Conservation (phyloP, 768 basidiomycete species). For the Rhizopogon sp. region DNA sequence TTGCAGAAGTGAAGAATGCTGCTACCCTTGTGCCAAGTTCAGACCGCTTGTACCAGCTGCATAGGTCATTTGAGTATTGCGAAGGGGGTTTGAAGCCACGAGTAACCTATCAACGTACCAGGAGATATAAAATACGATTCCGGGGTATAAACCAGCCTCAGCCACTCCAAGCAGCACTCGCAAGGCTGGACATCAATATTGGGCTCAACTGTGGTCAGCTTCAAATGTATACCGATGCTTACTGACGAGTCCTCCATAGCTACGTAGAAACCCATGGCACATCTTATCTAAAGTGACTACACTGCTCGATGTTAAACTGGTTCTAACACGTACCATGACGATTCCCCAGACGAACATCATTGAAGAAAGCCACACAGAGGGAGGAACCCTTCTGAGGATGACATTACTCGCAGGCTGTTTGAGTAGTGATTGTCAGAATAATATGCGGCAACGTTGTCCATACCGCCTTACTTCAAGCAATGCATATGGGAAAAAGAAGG, state of each 20-base stretch:
- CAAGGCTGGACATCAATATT: constrained; percentile 33
- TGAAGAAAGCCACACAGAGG: constrained; percentile 58
- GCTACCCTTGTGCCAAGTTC: constrained; percentile 72
- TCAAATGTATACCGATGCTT: constrained; percentile 13
- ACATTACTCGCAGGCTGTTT: constrained; percentile 59
- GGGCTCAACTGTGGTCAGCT: background rate
- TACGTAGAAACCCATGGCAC: constrained; percentile 55
- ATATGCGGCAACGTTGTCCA: background rate
- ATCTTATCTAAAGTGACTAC: constrained; percentile 32
- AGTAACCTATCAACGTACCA: constrained; percentile 31
- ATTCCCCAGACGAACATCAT: constrained; percentile 39
- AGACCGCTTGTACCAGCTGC: constrained; percentile 74
- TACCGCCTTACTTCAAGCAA: constrained; percentile 51
- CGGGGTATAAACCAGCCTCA: constrained; percentile 49
- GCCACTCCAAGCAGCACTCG: constrained; percentile 24
- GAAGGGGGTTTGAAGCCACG: background rate
- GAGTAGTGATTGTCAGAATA: background rate
- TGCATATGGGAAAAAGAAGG: constrained; percentile 76
- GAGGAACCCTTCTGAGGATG: constrained; percentile 51
- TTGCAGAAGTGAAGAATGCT: constrained; percentile 77
- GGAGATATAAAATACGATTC: constrained; percentile 58
- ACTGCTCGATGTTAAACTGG: background rate
- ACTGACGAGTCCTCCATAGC: constrained; percentile 63
- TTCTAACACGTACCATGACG: constrained; percentile 29
- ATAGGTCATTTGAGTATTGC: background rate